Conservation (phyloP, 371 early-diverging fungal species). For the Umbelopsis sp. region DNA sequence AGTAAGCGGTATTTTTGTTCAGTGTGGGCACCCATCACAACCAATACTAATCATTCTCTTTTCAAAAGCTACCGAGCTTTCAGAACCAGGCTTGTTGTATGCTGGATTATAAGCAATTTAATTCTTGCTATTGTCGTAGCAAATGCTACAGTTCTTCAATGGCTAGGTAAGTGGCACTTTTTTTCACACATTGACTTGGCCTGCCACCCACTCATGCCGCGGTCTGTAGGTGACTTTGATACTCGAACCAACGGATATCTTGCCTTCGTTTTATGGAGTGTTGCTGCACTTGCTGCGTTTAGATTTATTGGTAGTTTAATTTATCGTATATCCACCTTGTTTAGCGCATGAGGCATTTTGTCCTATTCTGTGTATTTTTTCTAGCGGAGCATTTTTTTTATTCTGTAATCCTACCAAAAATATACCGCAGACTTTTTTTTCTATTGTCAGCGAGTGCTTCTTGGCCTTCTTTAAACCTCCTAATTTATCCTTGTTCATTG, state of each 20-base stretch:
- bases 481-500: constrained; percentile 4
- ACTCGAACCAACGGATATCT: constrained; percentile 65
- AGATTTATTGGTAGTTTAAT: constrained; percentile 74
- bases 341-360: constrained; percentile 34
- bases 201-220: not conserved
- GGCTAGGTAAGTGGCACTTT: constrained; percentile 26
- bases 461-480: not conserved
- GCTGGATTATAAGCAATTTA: constrained; percentile 85
- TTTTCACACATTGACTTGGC: not conserved
- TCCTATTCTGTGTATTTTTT: too few species aligned
- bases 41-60: not conserved
- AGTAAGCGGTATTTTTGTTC: constrained; percentile 20
- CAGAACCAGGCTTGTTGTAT: constrained; percentile 81
- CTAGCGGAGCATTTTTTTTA: not conserved
- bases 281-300: constrained; percentile 71
- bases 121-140: constrained; percentile 66
- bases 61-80: constrained; percentile 67
- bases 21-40: not conserved
- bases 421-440: not conserved
- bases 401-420: not conserved
- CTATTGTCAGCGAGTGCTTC: not conserved
- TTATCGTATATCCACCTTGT: constrained; percentile 63
- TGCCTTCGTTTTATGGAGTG: constrained; percentile 84
- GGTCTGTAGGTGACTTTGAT: constrained; percentile 28
- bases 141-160: constrained; percentile 29